phyloP scores from a whole-genome alignment of 164 flowering plant genomes.

The Euptelea pleiosperma region DNA sequence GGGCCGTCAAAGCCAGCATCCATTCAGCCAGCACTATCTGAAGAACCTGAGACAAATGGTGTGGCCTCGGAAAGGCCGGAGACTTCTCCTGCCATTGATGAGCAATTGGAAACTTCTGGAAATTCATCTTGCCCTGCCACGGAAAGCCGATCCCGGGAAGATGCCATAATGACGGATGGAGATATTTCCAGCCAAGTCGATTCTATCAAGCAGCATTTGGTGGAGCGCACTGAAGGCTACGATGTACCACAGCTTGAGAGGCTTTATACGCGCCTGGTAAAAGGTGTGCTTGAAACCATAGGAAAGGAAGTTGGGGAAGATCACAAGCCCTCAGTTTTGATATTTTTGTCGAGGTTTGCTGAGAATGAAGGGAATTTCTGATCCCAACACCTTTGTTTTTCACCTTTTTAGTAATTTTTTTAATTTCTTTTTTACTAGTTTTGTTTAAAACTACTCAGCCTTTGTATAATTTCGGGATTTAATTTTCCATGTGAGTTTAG shows the following conservation, averaged over 20 bases:
- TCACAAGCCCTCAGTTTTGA: conserved; percentile 45
- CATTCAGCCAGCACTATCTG: conserved; percentile 22
- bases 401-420: no score
- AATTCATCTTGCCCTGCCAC: conserved; percentile 16
- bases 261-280: conserved; percentile 61
- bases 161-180: conserved; percentile 36
- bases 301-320: conserved; percentile 20
- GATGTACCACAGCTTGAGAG: conserved; percentile 82
- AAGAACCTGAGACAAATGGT: conserved; percentile 34
- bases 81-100: conserved; percentile 16
- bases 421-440: no score
- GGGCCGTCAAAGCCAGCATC: conserved; percentile 25
- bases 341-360: conserved; percentile 48
- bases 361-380: conserved; percentile 60
- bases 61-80: conserved; percentile 26
- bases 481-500: no score
- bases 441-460: no score
- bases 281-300: conserved; percentile 52
- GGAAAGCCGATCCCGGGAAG: conserved; percentile 22
- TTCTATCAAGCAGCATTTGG: conserved; percentile 42
- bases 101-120: conserved; percentile 16
- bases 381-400: no score
- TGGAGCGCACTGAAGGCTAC: conserved; percentile 48
- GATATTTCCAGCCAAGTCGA: conserved; percentile 43
- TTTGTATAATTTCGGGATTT: no score